phyloP scores from a whole-genome alignment of 2,329 filamentous ascomycete genomes.

The Elsinoe fawcettii region DNA sequence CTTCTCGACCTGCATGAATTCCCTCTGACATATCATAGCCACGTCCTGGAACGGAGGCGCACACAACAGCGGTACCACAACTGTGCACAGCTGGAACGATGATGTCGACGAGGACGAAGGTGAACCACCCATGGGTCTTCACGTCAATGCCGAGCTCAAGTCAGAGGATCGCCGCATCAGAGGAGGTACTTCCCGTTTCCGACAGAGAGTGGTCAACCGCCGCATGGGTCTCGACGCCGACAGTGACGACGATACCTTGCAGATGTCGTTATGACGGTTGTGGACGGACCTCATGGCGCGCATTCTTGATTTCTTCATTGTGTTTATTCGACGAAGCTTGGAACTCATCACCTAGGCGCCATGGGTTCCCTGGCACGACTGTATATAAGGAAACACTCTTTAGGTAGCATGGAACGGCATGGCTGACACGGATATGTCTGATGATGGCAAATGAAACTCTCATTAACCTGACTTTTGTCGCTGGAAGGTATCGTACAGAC shows the following conservation, averaged over 20 bases:
- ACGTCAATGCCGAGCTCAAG: constrained; percentile 54
- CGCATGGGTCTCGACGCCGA: constrained; percentile 25
- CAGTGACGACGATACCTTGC: constrained; percentile 20
- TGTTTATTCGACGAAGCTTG: constrained; percentile 9
- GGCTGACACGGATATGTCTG: background rate
- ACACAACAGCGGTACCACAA: constrained; percentile 65
- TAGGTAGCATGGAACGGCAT: background rate
- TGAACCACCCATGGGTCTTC: constrained; percentile 47
- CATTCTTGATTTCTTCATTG: background rate
- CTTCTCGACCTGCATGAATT: background rate
- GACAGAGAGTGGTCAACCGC: constrained; percentile 21
- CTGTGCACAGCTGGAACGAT: constrained; percentile 71
- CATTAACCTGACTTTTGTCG: constrained; percentile 10
- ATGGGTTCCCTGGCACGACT: background rate
- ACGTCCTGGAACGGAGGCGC: constrained; percentile 77
- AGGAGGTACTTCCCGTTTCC: constrained; percentile 10
- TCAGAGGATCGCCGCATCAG: constrained; percentile 31
- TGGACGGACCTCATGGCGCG: constrained; percentile 9
- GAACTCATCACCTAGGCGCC: constrained; percentile 5
- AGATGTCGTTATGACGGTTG: constrained; percentile 16
- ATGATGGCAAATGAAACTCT: constrained; percentile 10
- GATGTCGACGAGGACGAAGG: constrained; percentile 52
- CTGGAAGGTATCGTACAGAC: background rate
- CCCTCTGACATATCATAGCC: constrained; percentile 42
- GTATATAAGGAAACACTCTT: constrained; percentile 1